phyloP scores from a whole-genome alignment of 768 basidiomycete species.

The Tricholoma saponaceum region DNA sequence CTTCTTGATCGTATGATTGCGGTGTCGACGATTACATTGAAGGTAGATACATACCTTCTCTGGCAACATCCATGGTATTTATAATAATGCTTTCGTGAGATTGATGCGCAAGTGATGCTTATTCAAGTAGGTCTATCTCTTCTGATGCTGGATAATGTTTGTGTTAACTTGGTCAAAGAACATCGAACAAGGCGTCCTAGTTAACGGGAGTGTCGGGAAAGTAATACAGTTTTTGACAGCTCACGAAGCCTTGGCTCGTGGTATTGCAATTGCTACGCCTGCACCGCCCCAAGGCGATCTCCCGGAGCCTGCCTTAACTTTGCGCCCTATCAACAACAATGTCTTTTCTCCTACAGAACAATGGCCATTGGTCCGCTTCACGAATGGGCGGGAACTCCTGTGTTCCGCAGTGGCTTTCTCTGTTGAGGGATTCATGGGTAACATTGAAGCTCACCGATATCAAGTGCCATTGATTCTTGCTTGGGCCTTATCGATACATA shows the following conservation, averaged over 20 bases:
- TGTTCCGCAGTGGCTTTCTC: constrained; percentile 55
- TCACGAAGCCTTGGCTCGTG: constrained; percentile 37
- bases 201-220: constrained; percentile 65
- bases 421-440: constrained; percentile 50
- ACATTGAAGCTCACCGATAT: constrained; percentile 51
- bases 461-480: constrained; percentile 60
- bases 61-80: not conserved
- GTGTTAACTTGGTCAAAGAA: constrained; percentile 37
- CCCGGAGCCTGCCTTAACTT: not conserved
- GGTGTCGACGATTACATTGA: constrained; percentile 43
- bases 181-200: constrained; percentile 53
- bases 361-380: constrained; percentile 65
- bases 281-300: not conserved
- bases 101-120: constrained; percentile 81
- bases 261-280: constrained; percentile 30
- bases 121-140: constrained; percentile 41
- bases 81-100: constrained; percentile 27
- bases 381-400: constrained; percentile 41
- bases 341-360: constrained; percentile 21
- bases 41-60: constrained; percentile 23
- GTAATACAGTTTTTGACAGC: constrained; percentile 46
- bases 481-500: constrained; percentile 82
- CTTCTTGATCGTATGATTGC: constrained; percentile 49
- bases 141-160: not conserved
- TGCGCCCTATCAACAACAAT: constrained; percentile 17